Percentiles rank a stretch among this genome's conserved stretches.
These are phyloP conservation scores for Actinomucor elegans DNA, from an alignment of 371 early-diverging fungal species.

Conservation along the genomic window DNA sequence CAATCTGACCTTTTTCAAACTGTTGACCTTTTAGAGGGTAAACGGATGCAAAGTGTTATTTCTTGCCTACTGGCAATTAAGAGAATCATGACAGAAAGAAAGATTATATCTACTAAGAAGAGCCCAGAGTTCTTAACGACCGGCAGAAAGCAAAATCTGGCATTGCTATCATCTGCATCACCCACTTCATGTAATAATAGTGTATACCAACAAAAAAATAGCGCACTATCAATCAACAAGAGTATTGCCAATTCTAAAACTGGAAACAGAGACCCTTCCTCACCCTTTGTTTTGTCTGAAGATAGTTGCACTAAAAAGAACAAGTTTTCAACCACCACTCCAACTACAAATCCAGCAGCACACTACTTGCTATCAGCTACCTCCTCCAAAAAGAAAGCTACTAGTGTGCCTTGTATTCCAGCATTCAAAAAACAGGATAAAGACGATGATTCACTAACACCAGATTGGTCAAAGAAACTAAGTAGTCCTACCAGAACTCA, in stretches of 20 bases:
- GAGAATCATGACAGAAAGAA: constrained; percentile 22
- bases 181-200: background rate
- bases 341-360: background rate
- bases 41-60: constrained; percentile 74
- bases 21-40: constrained; percentile 88
- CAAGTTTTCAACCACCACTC: background rate
- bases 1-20: constrained; percentile 91
- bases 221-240: background rate
- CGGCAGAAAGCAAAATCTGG: background rate
- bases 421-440: background rate
- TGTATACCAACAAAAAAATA: background rate
- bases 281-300: no score
- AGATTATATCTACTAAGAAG: constrained; percentile 2
- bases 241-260: no score
- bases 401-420: background rate
- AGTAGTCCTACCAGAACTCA: no score
- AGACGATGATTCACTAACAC: no score
- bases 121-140: background rate
- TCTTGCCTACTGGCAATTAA: constrained; percentile 22
- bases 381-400: background rate
- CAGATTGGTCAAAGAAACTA: background rate
- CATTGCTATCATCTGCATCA: background rate
- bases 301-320: no score
- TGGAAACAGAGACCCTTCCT: no score
- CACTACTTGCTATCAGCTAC: background rate